Base-by-base conservation (phyloP, 805 yeast genomes). In the Lachancea waltii region DNA sequence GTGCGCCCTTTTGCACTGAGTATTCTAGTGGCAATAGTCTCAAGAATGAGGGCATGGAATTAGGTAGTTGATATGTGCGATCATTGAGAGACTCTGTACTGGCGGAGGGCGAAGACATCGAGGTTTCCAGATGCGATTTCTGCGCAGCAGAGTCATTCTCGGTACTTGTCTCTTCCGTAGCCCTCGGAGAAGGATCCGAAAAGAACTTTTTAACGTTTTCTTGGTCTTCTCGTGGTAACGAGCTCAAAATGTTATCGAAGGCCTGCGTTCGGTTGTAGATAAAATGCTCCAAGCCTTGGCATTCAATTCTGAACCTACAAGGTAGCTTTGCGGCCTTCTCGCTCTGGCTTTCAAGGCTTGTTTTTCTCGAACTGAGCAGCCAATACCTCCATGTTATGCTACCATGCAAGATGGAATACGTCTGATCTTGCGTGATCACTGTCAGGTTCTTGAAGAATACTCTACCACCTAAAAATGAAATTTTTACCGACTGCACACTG, bases 341-440 rank as follows among this genome's bases (percentile, higher is more conserved):
- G 41, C 26, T 40, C 36, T 30, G 18, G 21, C 40, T 48, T 17
- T 43, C 43, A 32, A 28, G 52, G 22, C 38, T 50, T 26, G 53
- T 54, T 46, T 42, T 43, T 47, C 73, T 62, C 13, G 69, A 57
- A 4, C 60, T 55, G 3, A 66, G 62, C 36, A 85, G 64, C 97
- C 97, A 92, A 58, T 86, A 90, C 43, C 94, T 62, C 97, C 97
- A 92, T 0, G 95, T 84, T 19, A 90, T 54, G 49, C 77, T 75
- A 1, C 90, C 82, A 43, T 80, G 79, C 19, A 84, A 70, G 1
- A 84, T 68, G 7, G 85, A 73, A 1, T 85, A 53, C 2, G 95
- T 77, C 44, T 77, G 77, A 60, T 89, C 81, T 34, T 76, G 68
- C n/a, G 86, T 82, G 5, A 84, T 74, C 9, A 85, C 67, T 3